Evolutionary conservation across 2,329 filamentous ascomycete species (phyloP), one percentile per base, ranked within the genome.

Genomic region (Decorospora gaudefroyi): DNA sequence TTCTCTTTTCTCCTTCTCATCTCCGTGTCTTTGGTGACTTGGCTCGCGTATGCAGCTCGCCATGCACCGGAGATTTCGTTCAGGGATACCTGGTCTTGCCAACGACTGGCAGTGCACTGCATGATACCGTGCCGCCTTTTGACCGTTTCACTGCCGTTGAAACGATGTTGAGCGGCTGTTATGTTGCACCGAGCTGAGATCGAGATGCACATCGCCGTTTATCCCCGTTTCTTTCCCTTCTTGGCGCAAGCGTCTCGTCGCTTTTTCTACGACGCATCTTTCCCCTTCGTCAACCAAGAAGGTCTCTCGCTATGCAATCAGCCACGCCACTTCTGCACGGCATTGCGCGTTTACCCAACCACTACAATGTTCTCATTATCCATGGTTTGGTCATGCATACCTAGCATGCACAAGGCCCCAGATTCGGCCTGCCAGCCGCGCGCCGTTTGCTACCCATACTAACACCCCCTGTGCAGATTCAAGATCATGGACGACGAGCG

Each of bases 401-500:
- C n/a, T n/a, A n/a, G n/a, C n/a, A n/a, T n/a, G n/a, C n/a, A n/a
- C n/a, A n/a, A n/a, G n/a, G n/a, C n/a, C n/a, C n/a, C n/a, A n/a
- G n/a, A n/a, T n/a, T n/a, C n/a, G n/a, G 12, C 47, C 46, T n/a
- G 38, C 10, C 4, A 4, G 5, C 6, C 26, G 29, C 25, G 33
- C 6, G 4, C 17, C 13, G 7, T 19, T 15, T 21, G 17, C 5
- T 9, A 15, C 21, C 9, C 22, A 15, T 41, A 34, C 51, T 51
- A 25, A 57, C 34, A 2, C 6, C 5, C 4, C 16, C 7, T 23
- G 8, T 10, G 26, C 42, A 85, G 82, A 56, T 88, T 97, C 76
- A 90, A 95, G 59, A 78, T 97, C 55, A 87, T 90, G 69, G 89
- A 97, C 67, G 87, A 95, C 57, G 87, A 92, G 69, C 81, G 91